phyloP scores from a whole-genome alignment of 768 basidiomycete species.

The Pisolithus albus region DNA sequence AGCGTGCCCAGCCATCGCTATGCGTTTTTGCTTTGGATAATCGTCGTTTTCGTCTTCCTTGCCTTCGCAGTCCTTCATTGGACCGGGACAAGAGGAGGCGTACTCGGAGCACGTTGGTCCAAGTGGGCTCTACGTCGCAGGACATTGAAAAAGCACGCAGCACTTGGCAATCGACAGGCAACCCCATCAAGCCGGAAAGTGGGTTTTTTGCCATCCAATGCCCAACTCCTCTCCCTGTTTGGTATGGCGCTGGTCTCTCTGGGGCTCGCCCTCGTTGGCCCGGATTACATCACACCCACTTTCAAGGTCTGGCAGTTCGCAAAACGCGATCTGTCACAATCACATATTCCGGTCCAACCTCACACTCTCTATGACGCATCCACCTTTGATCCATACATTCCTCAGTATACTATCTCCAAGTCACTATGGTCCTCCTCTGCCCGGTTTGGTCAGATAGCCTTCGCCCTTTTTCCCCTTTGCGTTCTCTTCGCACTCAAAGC shows the following conservation, averaged over 20 bases:
- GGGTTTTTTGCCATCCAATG: slow-evolving; percentile 52
- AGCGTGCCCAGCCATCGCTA: slow-evolving; percentile 48
- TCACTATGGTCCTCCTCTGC: slow-evolving; percentile 68
- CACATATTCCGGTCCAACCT: slow-evolving; percentile 13
- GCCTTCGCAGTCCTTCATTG: slow-evolving; percentile 37
- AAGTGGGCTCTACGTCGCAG: slow-evolving; percentile 53
- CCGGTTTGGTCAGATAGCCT: slow-evolving; percentile 62
- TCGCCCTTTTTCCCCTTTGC: slow-evolving; percentile 64
- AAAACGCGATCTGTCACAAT: slow-evolving; percentile 7
- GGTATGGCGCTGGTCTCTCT: slow-evolving; percentile 39
- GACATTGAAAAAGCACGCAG: slow-evolving; percentile 45
- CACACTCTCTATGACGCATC: slow-evolving; percentile 22
- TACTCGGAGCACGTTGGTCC: slow-evolving; percentile 46
- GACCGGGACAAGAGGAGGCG: slow-evolving; percentile 35
- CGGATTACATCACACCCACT: slow-evolving; percentile 59
- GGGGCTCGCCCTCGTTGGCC: slow-evolving; percentile 49
- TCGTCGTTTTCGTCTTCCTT: slow-evolving; percentile 37
- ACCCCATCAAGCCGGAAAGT: slow-evolving; percentile 37
- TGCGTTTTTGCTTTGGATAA: slow-evolving; percentile 55
- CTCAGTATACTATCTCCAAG: slow-evolving; percentile 58
- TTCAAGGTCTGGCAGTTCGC: slow-evolving; percentile 40
- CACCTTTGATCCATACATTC: slow-evolving; percentile 33
- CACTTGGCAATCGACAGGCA: slow-evolving; percentile 28
- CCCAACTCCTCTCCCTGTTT: slow-evolving; percentile 47
- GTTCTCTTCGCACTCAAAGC: slow-evolving; percentile 65